Base-by-base conservation (phyloP, 169 alveolate genomes). In the Plasmodium fragile region DNA sequence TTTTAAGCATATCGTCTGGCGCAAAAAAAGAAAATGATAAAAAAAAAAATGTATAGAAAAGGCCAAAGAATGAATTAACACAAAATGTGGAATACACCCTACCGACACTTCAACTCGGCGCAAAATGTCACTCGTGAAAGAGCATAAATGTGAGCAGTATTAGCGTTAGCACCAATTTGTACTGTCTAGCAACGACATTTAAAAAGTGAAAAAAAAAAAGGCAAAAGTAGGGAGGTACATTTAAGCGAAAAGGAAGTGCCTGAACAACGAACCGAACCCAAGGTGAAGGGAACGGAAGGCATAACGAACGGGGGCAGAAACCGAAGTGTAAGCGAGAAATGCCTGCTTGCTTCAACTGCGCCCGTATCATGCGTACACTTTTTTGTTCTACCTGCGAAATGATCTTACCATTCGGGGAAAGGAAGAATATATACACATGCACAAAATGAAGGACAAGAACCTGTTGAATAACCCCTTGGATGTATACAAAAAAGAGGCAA, bases 401-500 rank as follows among this genome's bases (percentile, higher is more conserved):
- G 75, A 25, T 10, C n/a, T 16, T 65, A 18, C 59, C 59, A 49
- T 49, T 49, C 59, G 25, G 22, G 59, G 59, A 49, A 49, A 49
- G 59, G 25, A 13, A 49, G 22, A 65, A 65, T 65, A 70, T 30
- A 49, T 78, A 7, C 10, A 28, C 7, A 78, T 7, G 32, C n/a
- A 78, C 34, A 78, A 36, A 81, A 81, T 81, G 90, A 81, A 81
- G 70, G 90, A 81, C 10, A 52, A 32, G 41, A 65, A 6, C 39
- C 1, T 43, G 13, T 18, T 75, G 41, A 81, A 81, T 4, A 55
- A 30, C 36, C 69, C 83, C 83, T 7, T 78, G 25, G 69, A 53
- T 78, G 83, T 49, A 78, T 78, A 78, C 53, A 41, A n/a, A 78
- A 41, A 78, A 22, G 83, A 53, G 78, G 79, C n/a, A 53, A 81